Conservation (phyloP, 129 eudicot species). For the Solidago caesia region DNA sequence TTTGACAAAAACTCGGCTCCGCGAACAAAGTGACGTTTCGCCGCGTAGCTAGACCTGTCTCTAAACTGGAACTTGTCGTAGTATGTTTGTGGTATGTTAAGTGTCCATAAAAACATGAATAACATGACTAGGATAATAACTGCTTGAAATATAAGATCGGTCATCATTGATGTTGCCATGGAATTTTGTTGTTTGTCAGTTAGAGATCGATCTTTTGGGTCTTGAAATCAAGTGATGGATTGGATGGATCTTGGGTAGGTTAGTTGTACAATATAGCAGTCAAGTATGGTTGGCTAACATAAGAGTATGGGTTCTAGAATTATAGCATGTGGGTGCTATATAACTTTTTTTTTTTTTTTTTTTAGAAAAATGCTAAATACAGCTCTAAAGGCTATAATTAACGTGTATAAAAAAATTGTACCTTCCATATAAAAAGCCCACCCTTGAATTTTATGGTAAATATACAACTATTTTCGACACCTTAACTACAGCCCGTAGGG, state of each 20-base stretch:
- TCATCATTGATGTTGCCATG: constrained; percentile 37
- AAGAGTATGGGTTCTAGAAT: no score
- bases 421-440: no score
- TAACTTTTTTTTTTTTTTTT: no score
- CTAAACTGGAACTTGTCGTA: constrained; percentile 40
- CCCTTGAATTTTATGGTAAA: no score
- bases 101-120: constrained; percentile 53
- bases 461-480: no score
- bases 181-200: not conserved
- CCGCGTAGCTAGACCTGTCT: constrained; percentile 37
- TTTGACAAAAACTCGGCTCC: constrained; percentile 67
- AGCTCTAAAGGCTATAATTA: no score
- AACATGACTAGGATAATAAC: constrained; percentile 24
- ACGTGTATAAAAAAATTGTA: no score
- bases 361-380: no score
- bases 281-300: no score
- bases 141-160: constrained; percentile 57
- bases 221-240: not conserved
- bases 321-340: no score
- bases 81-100: constrained; percentile 53
- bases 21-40: constrained; percentile 80
- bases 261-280: no score
- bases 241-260: not conserved
- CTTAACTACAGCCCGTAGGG: no score
- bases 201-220: not conserved